These are phyloP conservation scores for Aspergillus sclerotiicarbonarius DNA, from an alignment of 495 filamentous ascomycete genomes.

Conservation along the genomic window DNA sequence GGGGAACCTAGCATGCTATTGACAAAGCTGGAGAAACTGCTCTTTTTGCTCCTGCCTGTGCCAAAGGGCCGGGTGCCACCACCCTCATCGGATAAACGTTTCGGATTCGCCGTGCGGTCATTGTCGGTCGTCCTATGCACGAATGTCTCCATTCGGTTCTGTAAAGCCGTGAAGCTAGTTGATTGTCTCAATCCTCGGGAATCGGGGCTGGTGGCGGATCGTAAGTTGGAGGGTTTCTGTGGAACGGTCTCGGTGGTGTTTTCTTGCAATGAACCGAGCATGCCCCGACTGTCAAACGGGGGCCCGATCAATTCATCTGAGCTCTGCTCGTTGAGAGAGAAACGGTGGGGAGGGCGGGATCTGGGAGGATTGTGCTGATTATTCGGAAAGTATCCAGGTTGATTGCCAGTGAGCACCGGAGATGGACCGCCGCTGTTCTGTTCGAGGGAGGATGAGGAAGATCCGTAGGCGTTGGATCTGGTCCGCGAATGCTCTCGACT, in stretches of 20 bases:
- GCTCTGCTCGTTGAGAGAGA: constrained; percentile 59
- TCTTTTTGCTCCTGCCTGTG: constrained; percentile 75
- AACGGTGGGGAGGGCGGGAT: constrained; percentile 37
- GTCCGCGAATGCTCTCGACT: constrained; percentile 50
- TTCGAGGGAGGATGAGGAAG: constrained; percentile 52
- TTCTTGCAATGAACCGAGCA: constrained; percentile 64
- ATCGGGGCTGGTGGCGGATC: constrained; percentile 59
- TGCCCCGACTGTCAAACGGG: constrained; percentile 66
- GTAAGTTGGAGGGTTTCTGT: constrained; percentile 48
- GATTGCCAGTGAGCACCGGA: constrained; percentile 41
- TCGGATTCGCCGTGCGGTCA: constrained; percentile 53
- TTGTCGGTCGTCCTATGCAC: constrained; percentile 31
- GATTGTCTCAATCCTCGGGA: constrained; percentile 70
- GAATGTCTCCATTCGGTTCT: constrained; percentile 58
- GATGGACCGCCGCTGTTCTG: constrained; percentile 48
- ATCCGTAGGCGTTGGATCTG: constrained; percentile 52
- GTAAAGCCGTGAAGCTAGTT: constrained; percentile 67
- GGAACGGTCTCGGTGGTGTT: constrained; percentile 49
- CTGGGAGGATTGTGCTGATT: constrained; percentile 17
- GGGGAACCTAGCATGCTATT: constrained; percentile 89
- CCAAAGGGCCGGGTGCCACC: constrained; percentile 56
- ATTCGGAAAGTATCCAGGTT: constrained; percentile 34
- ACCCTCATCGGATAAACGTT: constrained; percentile 84
- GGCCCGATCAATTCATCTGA: constrained; percentile 71
- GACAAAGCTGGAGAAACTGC: constrained; percentile 92